Percentiles rank a stretch among this genome's conserved stretches.
Conservation (phyloP, 495 filamentous ascomycete species). For the Bathelium albidoporum region DNA sequence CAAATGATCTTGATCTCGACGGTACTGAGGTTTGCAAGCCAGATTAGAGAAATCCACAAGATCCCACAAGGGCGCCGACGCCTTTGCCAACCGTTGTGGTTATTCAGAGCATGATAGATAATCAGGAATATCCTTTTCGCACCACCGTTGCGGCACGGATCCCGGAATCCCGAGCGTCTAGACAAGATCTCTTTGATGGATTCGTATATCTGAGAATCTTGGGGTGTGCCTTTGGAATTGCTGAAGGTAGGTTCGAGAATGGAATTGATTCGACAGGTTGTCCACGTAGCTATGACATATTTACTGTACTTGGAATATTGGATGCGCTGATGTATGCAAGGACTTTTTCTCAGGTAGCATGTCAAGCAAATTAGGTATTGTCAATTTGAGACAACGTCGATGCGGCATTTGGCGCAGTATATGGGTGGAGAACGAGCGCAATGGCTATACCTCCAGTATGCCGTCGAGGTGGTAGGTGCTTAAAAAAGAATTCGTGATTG, state of each 20-base stretch:
- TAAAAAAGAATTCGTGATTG: background rate
- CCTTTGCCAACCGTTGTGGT: background rate
- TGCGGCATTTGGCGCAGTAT: background rate
- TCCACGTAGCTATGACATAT: background rate
- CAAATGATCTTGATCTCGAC: background rate
- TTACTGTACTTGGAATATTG: background rate
- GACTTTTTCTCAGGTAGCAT: background rate
- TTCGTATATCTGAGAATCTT: background rate
- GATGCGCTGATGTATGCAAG: background rate
- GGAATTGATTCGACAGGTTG: background rate
- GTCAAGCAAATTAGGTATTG: background rate
- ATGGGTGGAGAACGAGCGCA: background rate
- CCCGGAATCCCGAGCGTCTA: background rate
- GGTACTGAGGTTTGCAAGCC: background rate
- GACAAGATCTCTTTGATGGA: background rate
- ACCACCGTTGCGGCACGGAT: background rate
- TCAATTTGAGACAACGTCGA: background rate
- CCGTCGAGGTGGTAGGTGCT: background rate
- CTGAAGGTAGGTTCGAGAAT: background rate
- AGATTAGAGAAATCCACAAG: background rate
- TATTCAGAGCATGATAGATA: background rate
- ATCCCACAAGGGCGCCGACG: background rate
- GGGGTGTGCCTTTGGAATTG: background rate
- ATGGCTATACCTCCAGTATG: background rate
- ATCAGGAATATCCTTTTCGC: background rate